phyloP scores from a whole-genome alignment of 108 stramenopile species.

The Mediolabrus comicus region DNA sequence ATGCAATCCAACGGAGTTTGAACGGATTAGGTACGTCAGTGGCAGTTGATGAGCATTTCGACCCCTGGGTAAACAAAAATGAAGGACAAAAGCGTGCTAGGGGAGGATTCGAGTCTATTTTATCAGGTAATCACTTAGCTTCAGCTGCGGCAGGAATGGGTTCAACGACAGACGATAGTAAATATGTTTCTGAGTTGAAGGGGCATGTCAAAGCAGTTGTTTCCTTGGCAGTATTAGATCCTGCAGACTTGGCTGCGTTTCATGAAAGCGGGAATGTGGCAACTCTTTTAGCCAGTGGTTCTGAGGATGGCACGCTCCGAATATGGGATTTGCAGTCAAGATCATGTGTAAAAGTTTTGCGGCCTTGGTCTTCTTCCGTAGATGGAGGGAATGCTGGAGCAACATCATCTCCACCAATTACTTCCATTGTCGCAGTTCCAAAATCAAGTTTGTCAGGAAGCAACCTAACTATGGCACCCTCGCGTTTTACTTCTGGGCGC shows the following conservation, averaged over 20 bases:
- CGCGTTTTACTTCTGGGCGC: background rate
- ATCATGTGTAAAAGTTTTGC: constrained; percentile 60
- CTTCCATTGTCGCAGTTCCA: constrained; percentile 54
- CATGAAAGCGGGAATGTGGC: background rate
- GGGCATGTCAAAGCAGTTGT: constrained; percentile 73
- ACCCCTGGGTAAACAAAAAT: background rate
- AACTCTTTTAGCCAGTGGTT: constrained; percentile 63
- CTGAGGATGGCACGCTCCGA: constrained; percentile 68
- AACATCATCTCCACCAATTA: constrained; percentile 52
- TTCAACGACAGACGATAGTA: constrained; percentile 10
- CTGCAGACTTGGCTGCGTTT: constrained; percentile 24
- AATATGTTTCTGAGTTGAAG: constrained; percentile 50
- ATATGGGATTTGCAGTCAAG: constrained; percentile 80
- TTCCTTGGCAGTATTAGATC: constrained; percentile 58
- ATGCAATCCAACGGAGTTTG: constrained; percentile 52
- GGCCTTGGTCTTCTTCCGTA: constrained; percentile 62
- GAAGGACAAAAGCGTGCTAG: background rate
- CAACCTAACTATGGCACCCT: constrained; percentile 7
- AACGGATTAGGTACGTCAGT: constrained; percentile 38
- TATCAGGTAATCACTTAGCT: constrained; percentile 16
- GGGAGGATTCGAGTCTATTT: constrained; percentile 18
- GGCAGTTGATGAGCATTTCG: constrained; percentile 7
- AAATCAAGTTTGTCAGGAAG: constrained; percentile 17
- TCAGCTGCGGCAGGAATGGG: background rate
- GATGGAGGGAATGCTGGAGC: constrained; percentile 12